Percentiles rank a stretch among this genome's conserved stretches.
Conservation (phyloP, 768 basidiomycete species). For the Solioccasus polychromus region DNA sequence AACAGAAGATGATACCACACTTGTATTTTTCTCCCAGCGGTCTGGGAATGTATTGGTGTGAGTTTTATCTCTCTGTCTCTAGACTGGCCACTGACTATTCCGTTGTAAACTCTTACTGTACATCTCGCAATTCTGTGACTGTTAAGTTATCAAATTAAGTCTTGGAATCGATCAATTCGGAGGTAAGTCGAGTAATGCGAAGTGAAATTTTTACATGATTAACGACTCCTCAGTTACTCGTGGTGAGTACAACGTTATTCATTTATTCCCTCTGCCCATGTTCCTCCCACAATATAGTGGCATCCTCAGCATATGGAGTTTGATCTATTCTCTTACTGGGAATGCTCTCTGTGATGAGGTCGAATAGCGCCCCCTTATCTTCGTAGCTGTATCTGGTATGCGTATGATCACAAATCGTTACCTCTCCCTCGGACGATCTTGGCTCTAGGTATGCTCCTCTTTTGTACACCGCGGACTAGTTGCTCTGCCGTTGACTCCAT, state of each 20-base stretch:
- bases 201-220: neutral
- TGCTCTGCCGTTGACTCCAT: slow-evolving; percentile 25
- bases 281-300: slow-evolving; percentile 40
- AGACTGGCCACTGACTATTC: no score
- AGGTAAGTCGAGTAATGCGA: no score
- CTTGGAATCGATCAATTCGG: no score
- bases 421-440: no score
- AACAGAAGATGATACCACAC: slow-evolving; percentile 53
- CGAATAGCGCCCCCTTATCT: slow-evolving; percentile 49
- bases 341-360: slow-evolving; percentile 46
- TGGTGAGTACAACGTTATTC: slow-evolving; percentile 27
- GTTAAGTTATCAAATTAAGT: no score
- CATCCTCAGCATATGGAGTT: slow-evolving; percentile 51
- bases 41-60: slow-evolving; percentile 51
- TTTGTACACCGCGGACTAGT: slow-evolving; percentile 37
- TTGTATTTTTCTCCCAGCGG: slow-evolving; percentile 62
- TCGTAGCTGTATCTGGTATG: slow-evolving; percentile 43
- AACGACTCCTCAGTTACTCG: slow-evolving; percentile 32
- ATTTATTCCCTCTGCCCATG: no score
- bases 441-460: slow-evolving; percentile 36
- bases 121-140: no score
- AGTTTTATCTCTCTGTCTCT: no score
- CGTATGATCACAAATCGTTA: no score
- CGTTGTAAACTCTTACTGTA: no score
- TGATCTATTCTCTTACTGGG: slow-evolving; percentile 47